phyloP scores from a whole-genome alignment of 352 stramenopile species.

The Phytophthora pini region DNA sequence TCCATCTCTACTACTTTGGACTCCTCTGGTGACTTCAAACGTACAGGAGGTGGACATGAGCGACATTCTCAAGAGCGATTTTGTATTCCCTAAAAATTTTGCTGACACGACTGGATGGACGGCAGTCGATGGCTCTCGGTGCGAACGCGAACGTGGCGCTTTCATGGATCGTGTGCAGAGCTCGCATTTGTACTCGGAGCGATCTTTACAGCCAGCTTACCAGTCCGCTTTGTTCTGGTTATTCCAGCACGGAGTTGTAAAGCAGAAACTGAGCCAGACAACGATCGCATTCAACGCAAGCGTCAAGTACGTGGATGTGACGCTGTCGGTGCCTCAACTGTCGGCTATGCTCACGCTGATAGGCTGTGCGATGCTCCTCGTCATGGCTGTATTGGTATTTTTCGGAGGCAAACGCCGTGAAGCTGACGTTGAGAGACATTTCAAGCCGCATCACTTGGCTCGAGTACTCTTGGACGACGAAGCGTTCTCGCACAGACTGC shows the following conservation, averaged over 20 bases:
- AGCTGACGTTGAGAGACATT: conserved; percentile 50
- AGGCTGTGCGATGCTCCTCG: conserved; percentile 42
- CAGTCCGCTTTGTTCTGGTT: conserved; percentile 61
- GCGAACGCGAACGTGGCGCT: conserved; percentile 51
- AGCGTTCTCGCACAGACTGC: conserved; percentile 42
- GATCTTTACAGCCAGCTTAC: conserved; percentile 54
- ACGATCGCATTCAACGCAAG: conserved; percentile 40
- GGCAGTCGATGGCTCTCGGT: conserved; percentile 38
- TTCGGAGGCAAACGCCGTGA: conserved; percentile 51
- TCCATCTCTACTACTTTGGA: conserved; percentile 36
- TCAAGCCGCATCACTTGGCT: conserved; percentile 55
- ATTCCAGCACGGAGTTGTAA: conserved; percentile 49
- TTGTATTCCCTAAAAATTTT: conserved; percentile 64
- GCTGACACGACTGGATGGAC: conserved; percentile 36
- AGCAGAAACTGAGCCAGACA: conserved; percentile 29
- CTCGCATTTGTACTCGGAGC: conserved; percentile 59
- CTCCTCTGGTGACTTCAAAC: conserved; percentile 48
- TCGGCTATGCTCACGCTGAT: conserved; percentile 50
- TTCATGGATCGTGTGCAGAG: conserved; percentile 53
- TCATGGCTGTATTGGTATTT: conserved; percentile 50
- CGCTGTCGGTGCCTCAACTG: conserved; percentile 39
- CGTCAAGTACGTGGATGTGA: conserved; percentile 40
- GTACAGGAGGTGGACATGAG: conserved; percentile 60
- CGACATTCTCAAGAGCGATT: conserved; percentile 59
- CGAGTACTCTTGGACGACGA: conserved; percentile 48